A percentile compares a stretch with the other conserved stretches of the same genome.
phyloP scores from a whole-genome alignment of 176 grass and related monocot species.

The Oryza glaberrima region DNA sequence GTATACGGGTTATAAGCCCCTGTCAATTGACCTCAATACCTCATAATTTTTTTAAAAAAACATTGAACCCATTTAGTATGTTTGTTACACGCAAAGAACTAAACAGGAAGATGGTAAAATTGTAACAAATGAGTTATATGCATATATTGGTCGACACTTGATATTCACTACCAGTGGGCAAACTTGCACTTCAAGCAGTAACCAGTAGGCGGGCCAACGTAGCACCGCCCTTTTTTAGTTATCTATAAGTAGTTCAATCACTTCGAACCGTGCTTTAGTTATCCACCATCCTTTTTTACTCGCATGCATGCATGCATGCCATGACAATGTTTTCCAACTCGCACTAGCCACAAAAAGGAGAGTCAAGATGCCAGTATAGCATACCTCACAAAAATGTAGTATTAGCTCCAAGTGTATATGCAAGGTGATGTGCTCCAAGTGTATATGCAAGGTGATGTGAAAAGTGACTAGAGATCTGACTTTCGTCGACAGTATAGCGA shows the following conservation, averaged over 20 bases:
- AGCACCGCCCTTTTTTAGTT: neutral
- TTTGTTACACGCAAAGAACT: too few relatives aligned
- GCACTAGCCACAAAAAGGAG: slow-evolving; percentile 20
- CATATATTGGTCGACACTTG: too few relatives aligned
- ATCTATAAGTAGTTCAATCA: neutral
- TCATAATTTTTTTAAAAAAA: too few relatives aligned
- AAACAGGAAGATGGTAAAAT: too few relatives aligned
- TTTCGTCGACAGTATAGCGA: neutral
- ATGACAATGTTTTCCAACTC: slow-evolving; percentile 13
- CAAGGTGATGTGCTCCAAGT: neutral
- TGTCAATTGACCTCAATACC: too few relatives aligned
- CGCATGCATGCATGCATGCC: neutral
- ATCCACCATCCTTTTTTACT: slow-evolving; percentile 30
- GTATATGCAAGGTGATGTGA: neutral
- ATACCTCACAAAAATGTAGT: neutral
- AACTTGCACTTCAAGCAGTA: neutral
- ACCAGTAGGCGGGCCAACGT: neutral
- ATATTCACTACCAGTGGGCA: neutral
- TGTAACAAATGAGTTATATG: too few relatives aligned
- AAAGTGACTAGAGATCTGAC: neutral
- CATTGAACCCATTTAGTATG: too few relatives aligned
- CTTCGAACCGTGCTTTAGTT: slow-evolving; percentile 16
- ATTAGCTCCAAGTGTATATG: neutral
- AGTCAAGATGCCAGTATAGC: slow-evolving; percentile 10
- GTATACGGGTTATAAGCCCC: too few relatives aligned